Evolutionary conservation across 345 rosid species (phyloP).

Genomic region (Carallia pectinifolia): DNA sequence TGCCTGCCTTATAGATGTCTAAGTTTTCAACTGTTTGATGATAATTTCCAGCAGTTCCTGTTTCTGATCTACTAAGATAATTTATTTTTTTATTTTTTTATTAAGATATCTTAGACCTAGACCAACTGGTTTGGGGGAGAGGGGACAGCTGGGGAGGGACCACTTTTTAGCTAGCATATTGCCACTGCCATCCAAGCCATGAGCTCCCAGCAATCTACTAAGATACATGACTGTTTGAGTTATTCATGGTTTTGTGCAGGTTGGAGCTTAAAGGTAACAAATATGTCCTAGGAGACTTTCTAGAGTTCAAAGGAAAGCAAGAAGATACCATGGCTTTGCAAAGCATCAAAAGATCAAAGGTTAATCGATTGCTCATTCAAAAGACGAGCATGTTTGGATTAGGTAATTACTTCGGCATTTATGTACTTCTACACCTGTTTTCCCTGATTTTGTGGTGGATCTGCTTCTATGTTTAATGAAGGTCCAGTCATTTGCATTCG

Average conservation of each 20-base stretch:
- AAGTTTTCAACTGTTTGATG: neutral
- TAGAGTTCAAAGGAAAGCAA: conserved; percentile 79
- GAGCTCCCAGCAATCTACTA: too few relatives aligned
- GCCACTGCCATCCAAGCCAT: too few relatives aligned
- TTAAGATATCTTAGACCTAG: too few relatives aligned
- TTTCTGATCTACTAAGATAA: neutral
- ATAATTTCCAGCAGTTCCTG: neutral
- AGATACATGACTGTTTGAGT: neutral
- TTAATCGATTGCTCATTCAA: conserved; percentile 59
- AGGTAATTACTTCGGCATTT: conserved; percentile 38
- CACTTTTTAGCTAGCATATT: too few relatives aligned
- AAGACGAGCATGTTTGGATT: conserved; percentile 91
- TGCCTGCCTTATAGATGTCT: neutral
- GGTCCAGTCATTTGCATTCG: too few relatives aligned
- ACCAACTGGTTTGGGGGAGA: too few relatives aligned
- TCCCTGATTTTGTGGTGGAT: too few relatives aligned
- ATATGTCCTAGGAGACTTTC: conserved; percentile 75
- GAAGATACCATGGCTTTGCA: conserved; percentile 62
- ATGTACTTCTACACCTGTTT: too few relatives aligned
- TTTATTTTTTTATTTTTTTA: too few relatives aligned
- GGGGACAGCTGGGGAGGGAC: too few relatives aligned
- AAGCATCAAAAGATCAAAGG: conserved; percentile 75
- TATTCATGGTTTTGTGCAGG: conserved; percentile 36
- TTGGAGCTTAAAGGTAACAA: conserved; percentile 81
- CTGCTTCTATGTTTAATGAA: too few relatives aligned